Conservation (phyloP, 306 rosid genomes). For the Sesbania bispinosa region DNA sequence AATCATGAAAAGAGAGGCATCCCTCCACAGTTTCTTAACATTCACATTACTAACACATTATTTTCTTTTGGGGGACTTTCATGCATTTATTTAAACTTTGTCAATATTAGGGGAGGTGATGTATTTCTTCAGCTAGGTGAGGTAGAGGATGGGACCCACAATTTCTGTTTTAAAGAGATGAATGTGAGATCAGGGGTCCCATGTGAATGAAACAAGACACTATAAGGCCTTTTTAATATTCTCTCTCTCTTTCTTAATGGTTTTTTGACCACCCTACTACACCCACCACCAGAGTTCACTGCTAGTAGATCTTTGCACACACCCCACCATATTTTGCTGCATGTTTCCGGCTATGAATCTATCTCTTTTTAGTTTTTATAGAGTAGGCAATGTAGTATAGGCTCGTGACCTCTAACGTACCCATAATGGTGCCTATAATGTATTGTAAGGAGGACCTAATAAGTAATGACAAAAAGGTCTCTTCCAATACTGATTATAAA, state of each 20-base stretch:
- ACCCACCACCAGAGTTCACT: constrained; percentile 6
- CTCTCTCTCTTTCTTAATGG: not conserved
- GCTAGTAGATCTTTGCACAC: constrained; percentile 14
- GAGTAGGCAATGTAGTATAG: not conserved
- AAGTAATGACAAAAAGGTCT: not conserved
- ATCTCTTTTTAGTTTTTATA: constrained; percentile 2
- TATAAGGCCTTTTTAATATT: not conserved
- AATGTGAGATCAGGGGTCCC: constrained; percentile 47
- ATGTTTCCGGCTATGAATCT: constrained; percentile 25
- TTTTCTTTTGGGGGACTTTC: not conserved
- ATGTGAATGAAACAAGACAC: constrained; percentile 44
- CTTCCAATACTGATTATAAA: not conserved
- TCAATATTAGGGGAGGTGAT: not conserved
- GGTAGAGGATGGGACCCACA: constrained; percentile 25
- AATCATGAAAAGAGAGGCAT: constrained; percentile 11
- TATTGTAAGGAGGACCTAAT: not conserved
- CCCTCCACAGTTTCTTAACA: constrained; percentile 13
- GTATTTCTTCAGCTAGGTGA: constrained; percentile 14
- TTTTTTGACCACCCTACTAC: not conserved
- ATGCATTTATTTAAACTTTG: constrained; percentile 20
- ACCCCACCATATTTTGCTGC: constrained; percentile 34
- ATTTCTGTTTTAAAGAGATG: constrained; percentile 22
- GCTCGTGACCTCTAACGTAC: constrained; percentile 30
- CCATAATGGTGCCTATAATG: no score
- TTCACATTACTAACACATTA: not conserved